These are phyloP conservation scores for Lachancea lanzarotensis DNA, from an alignment of 805 yeast species.

Conservation along the genomic window DNA sequence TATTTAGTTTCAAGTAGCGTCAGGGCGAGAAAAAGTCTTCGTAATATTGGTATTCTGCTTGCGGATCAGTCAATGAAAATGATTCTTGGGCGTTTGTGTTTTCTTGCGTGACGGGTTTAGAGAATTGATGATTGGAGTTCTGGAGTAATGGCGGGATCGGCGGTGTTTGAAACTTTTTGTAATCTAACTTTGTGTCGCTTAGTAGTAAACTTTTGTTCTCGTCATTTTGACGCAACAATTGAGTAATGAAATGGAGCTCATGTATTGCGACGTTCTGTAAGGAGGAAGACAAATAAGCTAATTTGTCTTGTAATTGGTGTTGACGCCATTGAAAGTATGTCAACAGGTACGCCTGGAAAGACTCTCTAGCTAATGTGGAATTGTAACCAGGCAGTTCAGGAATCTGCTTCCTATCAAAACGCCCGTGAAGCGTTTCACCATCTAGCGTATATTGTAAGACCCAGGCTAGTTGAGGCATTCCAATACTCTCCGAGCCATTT, in stretches of 20 bases:
- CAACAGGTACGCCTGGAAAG: constrained; percentile 10
- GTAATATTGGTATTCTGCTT: neutral
- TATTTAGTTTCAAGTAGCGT: neutral
- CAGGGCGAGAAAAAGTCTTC: neutral
- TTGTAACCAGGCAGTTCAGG: constrained; percentile 6
- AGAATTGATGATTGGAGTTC: neutral
- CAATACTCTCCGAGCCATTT: constrained; percentile 12
- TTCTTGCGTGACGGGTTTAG: neutral
- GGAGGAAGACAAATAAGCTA: neutral
- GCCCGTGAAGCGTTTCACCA: constrained; percentile 5
- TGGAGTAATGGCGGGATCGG: neutral
- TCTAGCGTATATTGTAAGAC: constrained; percentile 9
- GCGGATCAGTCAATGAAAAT: neutral
- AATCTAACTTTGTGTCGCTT: neutral
- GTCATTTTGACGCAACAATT: neutral
- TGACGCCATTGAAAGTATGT: constrained; percentile 12
- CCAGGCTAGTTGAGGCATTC: constrained; percentile 20
- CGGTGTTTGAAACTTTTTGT: neutral
- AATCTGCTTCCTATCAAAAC: constrained; percentile 11
- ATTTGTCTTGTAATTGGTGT: neutral
- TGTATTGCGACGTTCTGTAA: neutral
- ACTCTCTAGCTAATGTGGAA: constrained; percentile 2
- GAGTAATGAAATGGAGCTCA: neutral
- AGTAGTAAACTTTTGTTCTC: neutral
- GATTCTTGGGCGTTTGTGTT: neutral